Base-by-base conservation (phyloP, 192 early-diverging fungal species). In the Linderina pennispora region DNA sequence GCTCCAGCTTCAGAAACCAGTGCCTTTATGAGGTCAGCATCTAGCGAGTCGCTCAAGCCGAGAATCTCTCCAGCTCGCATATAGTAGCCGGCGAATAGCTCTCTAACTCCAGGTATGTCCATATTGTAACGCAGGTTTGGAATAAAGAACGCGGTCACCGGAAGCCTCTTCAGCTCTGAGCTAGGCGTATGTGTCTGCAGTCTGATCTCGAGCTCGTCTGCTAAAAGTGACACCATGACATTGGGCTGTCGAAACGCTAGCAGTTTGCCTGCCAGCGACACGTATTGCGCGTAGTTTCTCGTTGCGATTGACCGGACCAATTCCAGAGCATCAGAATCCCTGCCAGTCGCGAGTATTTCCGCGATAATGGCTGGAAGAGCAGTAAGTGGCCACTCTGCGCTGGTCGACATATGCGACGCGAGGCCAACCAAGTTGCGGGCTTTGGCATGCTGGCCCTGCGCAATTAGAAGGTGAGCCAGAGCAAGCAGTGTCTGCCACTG, bases 121-220 rank as follows among this genome's bases (percentile, higher is more conserved):
- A 52, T 23, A 8, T 21, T 11, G 7, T 39, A 10, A 0, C 4
- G 9, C 8, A 41, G 33, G 1, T 0, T 36, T 0, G 62, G 48
- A 8, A 20, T 39, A 18, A 59, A 67, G 22, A 55, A 55, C 14
- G 48, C 35, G 1, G 56, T 37, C 26, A 50, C 33, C 0, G 52
- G 52, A 3, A 36, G 48, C 18, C n/a, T n/a, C n/a, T n/a, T n/a
- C n/a, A n/a, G n/a, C n/a, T n/a, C n/a, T n/a, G n/a, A n/a, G n/a
- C n/a, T n/a, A 24, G 43, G 39, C 48, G 49, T 8, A 21, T 9
- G 23, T 11, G 28, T 8, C 6, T 39, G 16, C 25, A 57, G 28
- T 2, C 45, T 24, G 22, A 64, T 56, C 11, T 23, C 44, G 15
- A 64, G 33, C 36, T 57, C 62, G 31, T 57, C 40, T n/a, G 43